A percentile compares a stretch with the other conserved stretches of the same genome.
Conservation (phyloP, 2,329 filamentous ascomycete genomes). For the Keithomyces neogunnii region DNA sequence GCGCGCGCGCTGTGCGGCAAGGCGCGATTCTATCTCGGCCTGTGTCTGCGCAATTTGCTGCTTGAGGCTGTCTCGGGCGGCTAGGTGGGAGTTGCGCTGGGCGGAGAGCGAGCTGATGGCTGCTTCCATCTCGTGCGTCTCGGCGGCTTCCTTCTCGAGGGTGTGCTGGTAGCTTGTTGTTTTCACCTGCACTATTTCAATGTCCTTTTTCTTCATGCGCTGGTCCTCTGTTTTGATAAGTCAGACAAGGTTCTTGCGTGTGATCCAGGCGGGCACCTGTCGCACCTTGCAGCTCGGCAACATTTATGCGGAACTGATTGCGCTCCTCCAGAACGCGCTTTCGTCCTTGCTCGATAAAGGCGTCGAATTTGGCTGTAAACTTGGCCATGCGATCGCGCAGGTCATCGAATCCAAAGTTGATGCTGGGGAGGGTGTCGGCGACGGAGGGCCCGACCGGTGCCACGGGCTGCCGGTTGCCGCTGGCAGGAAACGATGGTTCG, state of each 20-base stretch:
- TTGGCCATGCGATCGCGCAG: constrained; percentile 90
- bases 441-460: constrained; percentile 55
- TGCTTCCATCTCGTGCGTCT: constrained; percentile 65
- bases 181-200: constrained; percentile 72
- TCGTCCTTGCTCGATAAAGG: constrained; percentile 84
- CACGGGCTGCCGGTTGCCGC: constrained; percentile 48
- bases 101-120: constrained; percentile 49
- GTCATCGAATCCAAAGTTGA: constrained; percentile 95
- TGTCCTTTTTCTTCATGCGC: constrained; percentile 78
- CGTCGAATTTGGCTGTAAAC: constrained; percentile 85
- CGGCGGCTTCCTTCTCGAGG: constrained; percentile 67
- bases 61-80: constrained; percentile 47
- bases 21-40: constrained; percentile 57
- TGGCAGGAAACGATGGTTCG: constrained; percentile 60
- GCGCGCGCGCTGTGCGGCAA: constrained; percentile 65
- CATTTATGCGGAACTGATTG: constrained; percentile 85
- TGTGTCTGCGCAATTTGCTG: constrained; percentile 60
- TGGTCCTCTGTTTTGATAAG: constrained; percentile 62
- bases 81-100: constrained; percentile 53
- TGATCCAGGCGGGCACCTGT: neutral
- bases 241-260: constrained; percentile 2
- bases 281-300: constrained; percentile 83
- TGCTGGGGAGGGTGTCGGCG: constrained; percentile 72
- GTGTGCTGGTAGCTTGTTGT: constrained; percentile 62
- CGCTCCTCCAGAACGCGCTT: constrained; percentile 87